Percentiles rank a stretch among this genome's conserved stretches.
Evolutionary conservation across 192 early-diverging fungal genomes (phyloP).

Genomic region (Ambispora gerdemannii): DNA sequence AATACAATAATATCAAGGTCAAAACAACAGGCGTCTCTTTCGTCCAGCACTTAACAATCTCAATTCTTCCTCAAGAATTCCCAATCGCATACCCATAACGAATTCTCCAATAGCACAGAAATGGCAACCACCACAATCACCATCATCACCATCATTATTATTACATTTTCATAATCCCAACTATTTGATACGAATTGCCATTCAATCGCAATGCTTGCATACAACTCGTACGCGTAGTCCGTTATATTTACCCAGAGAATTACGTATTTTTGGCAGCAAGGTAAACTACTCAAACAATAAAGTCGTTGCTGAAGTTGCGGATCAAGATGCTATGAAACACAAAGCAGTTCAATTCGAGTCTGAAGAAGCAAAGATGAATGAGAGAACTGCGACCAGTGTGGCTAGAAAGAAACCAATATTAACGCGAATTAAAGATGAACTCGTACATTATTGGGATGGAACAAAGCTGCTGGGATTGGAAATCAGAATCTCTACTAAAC

Average conservation of each 20-base stretch:
- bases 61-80: no score
- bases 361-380: not conserved
- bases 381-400: not conserved
- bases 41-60: no score
- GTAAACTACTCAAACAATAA: not conserved
- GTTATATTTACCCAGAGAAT: not conserved
- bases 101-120: no score
- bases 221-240: no score
- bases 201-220: no score
- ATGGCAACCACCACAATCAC: no score
- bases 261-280: slow-evolving; percentile 4
- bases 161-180: no score
- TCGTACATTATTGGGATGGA: slow-evolving; percentile 89
- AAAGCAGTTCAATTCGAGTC: slow-evolving; percentile 21
- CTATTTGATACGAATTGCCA: no score
- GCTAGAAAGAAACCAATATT: slow-evolving; percentile 57
- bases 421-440: slow-evolving; percentile 84
- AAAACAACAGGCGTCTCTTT: no score
- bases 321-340: slow-evolving; percentile 1
- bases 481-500: slow-evolving; percentile 75
- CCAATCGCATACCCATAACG: no score
- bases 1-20: no score
- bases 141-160: no score
- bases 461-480: slow-evolving; percentile 88
- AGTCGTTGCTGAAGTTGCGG: not conserved